Conservation (phyloP, 305 asterid species). For the Fraxinus sp. region DNA sequence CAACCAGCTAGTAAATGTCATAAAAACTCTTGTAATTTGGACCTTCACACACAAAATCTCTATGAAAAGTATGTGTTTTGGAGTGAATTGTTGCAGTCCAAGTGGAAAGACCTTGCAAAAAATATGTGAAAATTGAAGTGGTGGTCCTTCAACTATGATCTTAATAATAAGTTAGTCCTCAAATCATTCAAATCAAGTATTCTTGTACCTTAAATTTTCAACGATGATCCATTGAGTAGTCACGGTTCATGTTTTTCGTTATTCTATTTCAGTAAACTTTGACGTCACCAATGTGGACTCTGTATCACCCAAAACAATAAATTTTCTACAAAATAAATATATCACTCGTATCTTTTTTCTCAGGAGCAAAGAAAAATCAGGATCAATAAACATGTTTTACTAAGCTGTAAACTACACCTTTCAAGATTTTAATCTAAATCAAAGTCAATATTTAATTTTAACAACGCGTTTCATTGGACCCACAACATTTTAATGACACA, state of each 20-base stretch:
- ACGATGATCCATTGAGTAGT: not conserved
- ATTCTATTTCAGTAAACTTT: not conserved
- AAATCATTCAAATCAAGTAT: not conserved
- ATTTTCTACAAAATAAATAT: too few species aligned
- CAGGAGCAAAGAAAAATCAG: not conserved
- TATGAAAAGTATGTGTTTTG: not conserved
- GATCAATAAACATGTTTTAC: not conserved
- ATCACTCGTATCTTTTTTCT: too few species aligned
- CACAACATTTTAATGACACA: too few species aligned
- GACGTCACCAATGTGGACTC: not conserved
- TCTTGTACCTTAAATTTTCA: not conserved
- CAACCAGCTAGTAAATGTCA: constrained; percentile 26
- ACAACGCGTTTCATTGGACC: too few species aligned
- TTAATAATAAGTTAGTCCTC: not conserved
- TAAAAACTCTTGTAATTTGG: constrained; percentile 35
- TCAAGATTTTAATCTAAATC: too few species aligned
- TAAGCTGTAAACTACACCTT: too few species aligned
- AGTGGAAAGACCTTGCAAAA: constrained; percentile 23
- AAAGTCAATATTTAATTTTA: too few species aligned
- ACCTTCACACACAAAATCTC: constrained; percentile 19
- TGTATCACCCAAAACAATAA: not conserved
- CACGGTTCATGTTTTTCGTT: not conserved
- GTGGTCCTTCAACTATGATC: not conserved
- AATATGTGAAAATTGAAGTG: not conserved
- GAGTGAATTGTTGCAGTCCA: constrained; percentile 21